Conservation (phyloP, 1,284 basidiomycete species). For the Trametes versicolor region DNA sequence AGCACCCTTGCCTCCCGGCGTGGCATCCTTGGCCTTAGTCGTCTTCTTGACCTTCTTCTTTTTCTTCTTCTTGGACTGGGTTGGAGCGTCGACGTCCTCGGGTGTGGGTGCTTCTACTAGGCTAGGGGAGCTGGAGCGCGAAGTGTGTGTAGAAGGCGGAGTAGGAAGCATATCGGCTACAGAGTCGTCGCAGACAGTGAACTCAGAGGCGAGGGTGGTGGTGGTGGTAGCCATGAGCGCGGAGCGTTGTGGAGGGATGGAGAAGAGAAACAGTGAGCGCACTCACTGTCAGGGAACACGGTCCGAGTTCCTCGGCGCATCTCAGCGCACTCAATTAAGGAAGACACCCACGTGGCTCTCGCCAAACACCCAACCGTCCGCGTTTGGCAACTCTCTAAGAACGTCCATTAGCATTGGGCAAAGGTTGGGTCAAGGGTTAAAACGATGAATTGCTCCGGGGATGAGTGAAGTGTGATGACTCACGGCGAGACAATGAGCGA, state of each 20-base stretch:
- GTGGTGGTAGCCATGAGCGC: slow-evolving; percentile 2
- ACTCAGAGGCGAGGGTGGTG: background rate
- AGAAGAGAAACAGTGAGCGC: slow-evolving; percentile 10
- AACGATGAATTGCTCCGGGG: too few relatives aligned
- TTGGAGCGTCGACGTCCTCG: slow-evolving; percentile 11
- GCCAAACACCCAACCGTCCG: slow-evolving; percentile 2
- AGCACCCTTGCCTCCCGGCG: slow-evolving; percentile 34
- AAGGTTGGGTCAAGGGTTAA: too few relatives aligned
- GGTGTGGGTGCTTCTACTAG: slow-evolving; percentile 4
- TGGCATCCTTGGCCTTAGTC: slow-evolving; percentile 53
- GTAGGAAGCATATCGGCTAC: slow-evolving; percentile 32
- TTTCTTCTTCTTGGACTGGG: slow-evolving; percentile 73
- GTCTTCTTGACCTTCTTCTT: slow-evolving; percentile 74
- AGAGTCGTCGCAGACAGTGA: slow-evolving; percentile 16
- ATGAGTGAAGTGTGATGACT: too few relatives aligned
- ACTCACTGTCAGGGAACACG: slow-evolving; percentile 1
- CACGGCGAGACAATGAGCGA: too few relatives aligned
- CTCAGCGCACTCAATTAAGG: slow-evolving; percentile 7
- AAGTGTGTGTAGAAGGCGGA: slow-evolving; percentile 40
- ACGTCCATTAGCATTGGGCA: background rate
- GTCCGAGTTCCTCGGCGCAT: slow-evolving; percentile 17
- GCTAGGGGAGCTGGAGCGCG: slow-evolving; percentile 38
- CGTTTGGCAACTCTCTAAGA: slow-evolving; percentile 19
- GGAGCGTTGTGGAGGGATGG: background rate
- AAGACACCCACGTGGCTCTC: slow-evolving; percentile 10